These are phyloP conservation scores for Rosa chinensis DNA, from an alignment of 306 rosid genomes.

Conservation along the genomic window DNA sequence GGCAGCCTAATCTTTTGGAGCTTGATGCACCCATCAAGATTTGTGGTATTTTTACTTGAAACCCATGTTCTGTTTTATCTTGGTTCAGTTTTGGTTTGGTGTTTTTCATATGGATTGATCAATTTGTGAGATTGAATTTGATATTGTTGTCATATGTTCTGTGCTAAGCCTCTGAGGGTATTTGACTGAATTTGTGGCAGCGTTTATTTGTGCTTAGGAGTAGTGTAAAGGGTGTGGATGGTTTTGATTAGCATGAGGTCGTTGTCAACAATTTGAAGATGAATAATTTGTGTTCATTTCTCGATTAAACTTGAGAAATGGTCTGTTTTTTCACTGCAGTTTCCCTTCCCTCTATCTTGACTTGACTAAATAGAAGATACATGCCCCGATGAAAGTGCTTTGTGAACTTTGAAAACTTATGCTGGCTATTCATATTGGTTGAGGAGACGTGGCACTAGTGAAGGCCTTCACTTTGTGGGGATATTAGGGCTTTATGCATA, in stretches of 20 bases:
- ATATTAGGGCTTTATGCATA: neutral
- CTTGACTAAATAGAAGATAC: neutral
- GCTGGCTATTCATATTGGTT: neutral
- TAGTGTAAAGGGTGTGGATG: neutral
- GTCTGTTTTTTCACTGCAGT: neutral
- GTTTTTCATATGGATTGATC: conserved; percentile 20
- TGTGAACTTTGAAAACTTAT: neutral
- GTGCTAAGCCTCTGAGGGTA: neutral
- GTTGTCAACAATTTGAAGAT: neutral
- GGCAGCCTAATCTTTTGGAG: conserved; percentile 82
- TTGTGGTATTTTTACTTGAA: conserved; percentile 59
- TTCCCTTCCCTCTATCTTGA: neutral
- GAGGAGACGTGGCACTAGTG: neutral
- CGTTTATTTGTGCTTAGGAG: neutral
- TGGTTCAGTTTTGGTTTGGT: neutral
- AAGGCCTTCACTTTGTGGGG: neutral
- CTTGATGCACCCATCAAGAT: conserved; percentile 85
- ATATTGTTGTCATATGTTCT: neutral
- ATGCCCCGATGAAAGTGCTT: neutral
- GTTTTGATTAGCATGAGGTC: neutral
- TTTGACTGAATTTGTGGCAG: conserved; percentile 1
- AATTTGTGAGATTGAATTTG: conserved; percentile 16
- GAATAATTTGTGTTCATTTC: neutral
- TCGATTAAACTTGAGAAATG: neutral
- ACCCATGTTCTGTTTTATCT: conserved; percentile 13